Percentiles rank a stretch among this genome's conserved stretches.
Evolutionary conservation across 139 green algal species (phyloP).

Genomic region (Asterochloris erici): DNA sequence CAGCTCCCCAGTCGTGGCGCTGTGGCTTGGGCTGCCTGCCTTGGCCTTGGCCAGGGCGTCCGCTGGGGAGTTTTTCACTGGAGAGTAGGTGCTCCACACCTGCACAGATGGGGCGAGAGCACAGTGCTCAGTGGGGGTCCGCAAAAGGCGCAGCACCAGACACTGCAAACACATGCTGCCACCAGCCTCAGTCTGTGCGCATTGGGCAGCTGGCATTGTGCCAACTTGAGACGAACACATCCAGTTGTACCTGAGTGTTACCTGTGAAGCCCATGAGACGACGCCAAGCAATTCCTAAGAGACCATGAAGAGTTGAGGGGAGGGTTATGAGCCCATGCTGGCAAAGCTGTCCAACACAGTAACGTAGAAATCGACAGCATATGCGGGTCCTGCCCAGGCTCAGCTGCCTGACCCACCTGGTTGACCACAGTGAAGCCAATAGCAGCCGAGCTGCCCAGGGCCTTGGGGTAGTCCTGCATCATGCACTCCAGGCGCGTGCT

Average conservation of each 20-base stretch:
- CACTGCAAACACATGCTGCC: too few relatives aligned
- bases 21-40: conserved; percentile 82
- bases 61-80: conserved; percentile 93
- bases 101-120: conserved; percentile 21
- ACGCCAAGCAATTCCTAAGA: too few relatives aligned
- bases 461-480: conserved; percentile 97
- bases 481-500: conserved; percentile 98
- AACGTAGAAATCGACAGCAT: background rate
- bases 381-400: background rate
- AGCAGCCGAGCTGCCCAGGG: conserved; percentile 51
- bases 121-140: too few relatives aligned
- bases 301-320: too few relatives aligned
- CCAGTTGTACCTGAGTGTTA: too few relatives aligned
- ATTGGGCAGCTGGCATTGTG: too few relatives aligned
- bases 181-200: too few relatives aligned
- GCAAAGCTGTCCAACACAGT: background rate
- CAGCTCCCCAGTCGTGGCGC: conserved; percentile 80
- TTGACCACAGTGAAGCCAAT: conserved; percentile 96
- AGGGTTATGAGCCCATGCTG: background rate
- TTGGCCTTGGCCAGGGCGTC: conserved; percentile 83
- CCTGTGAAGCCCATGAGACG: too few relatives aligned
- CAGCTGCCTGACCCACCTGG: conserved; percentile 42
- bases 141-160: background rate
- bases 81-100: conserved; percentile 93
- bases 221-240: too few relatives aligned